Conservation (phyloP, 768 basidiomycete genomes). For the Boletus pseudopeckii region DNA sequence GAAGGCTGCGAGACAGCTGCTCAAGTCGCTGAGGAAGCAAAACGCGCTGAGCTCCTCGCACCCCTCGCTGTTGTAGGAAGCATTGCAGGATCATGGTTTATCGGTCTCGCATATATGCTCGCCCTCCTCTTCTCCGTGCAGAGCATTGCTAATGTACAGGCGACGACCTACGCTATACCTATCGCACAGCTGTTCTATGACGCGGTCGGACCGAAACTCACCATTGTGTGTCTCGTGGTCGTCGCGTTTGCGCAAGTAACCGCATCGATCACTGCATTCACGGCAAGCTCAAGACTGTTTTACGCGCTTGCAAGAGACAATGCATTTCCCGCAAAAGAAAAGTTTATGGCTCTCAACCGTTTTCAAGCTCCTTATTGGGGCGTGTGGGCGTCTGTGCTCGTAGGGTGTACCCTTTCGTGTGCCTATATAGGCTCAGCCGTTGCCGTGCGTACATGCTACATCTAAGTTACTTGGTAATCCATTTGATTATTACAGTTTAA, state of each 20-base stretch:
- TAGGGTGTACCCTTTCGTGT: constrained; percentile 54
- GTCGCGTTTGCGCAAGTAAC: constrained; percentile 49
- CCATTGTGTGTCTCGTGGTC: constrained; percentile 50
- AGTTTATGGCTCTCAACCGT: constrained; percentile 49
- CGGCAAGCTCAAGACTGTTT: constrained; percentile 53
- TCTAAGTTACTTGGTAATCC: not conserved
- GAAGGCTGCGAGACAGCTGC: constrained; percentile 63
- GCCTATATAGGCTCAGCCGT: constrained; percentile 56
- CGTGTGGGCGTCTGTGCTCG: constrained; percentile 51
- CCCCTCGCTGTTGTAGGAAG: constrained; percentile 55
- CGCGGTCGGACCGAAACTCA: constrained; percentile 45
- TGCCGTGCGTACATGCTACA: constrained; percentile 38
- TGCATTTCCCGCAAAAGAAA: constrained; percentile 44
- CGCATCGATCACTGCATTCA: constrained; percentile 56
- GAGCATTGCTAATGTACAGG: constrained; percentile 46
- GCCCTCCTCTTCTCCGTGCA: constrained; percentile 57
- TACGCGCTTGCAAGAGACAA: constrained; percentile 56
- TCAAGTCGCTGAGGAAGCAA: constrained; percentile 60
- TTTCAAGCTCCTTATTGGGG: constrained; percentile 54
- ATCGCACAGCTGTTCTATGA: constrained; percentile 58
- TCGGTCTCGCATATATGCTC: constrained; percentile 56
- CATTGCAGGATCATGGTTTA: constrained; percentile 54
- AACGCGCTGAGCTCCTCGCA: constrained; percentile 52
- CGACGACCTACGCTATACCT: constrained; percentile 52
- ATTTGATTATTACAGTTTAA: constrained; percentile 39